Conservation (phyloP, 139 green algal genomes). For the Coelastrella sp. region DNA sequence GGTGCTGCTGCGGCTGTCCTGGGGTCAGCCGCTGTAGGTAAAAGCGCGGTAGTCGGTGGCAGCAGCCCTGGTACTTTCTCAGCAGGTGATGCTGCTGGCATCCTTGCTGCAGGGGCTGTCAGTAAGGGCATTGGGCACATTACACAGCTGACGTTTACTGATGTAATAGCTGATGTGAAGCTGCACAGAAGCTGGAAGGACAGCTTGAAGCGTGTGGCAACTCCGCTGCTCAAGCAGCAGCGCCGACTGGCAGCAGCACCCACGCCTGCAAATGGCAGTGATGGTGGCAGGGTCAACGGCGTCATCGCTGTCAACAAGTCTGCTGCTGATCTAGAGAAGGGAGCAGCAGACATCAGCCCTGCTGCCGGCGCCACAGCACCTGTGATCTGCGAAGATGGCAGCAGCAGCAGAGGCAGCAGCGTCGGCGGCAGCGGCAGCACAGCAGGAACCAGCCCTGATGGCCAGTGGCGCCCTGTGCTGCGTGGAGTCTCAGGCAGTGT, state of each 20-base stretch:
- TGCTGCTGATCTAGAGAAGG: background rate
- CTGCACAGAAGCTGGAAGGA: conserved; percentile 5
- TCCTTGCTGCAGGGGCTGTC: background rate
- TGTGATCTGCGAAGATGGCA: background rate
- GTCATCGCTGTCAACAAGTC: background rate
- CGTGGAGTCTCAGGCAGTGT: conserved; percentile 33
- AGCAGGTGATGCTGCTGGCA: background rate
- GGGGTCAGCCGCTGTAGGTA: background rate
- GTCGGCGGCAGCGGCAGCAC: background rate
- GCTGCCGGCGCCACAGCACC: background rate
- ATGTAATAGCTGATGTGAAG: conserved; percentile 23
- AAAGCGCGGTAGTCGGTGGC: background rate
- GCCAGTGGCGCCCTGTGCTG: conserved; percentile 34
- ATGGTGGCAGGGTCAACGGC: background rate
- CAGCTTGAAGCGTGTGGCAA: background rate
- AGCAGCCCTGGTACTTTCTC: background rate
- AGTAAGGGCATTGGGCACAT: conserved; percentile 1
- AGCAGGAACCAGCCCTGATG: conserved; percentile 49
- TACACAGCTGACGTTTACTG: conserved; percentile 2
- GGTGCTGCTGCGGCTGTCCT: conserved; percentile 19
- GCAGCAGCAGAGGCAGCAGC: conserved; percentile 21
- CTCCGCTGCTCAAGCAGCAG: background rate
- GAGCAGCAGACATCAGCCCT: background rate
- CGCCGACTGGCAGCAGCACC: conserved; percentile 13
- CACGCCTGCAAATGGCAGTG: background rate